These are phyloP conservation scores for Starmerella gropengiesseri DNA, from an alignment of 805 yeast genomes.

Conservation along the genomic window DNA sequence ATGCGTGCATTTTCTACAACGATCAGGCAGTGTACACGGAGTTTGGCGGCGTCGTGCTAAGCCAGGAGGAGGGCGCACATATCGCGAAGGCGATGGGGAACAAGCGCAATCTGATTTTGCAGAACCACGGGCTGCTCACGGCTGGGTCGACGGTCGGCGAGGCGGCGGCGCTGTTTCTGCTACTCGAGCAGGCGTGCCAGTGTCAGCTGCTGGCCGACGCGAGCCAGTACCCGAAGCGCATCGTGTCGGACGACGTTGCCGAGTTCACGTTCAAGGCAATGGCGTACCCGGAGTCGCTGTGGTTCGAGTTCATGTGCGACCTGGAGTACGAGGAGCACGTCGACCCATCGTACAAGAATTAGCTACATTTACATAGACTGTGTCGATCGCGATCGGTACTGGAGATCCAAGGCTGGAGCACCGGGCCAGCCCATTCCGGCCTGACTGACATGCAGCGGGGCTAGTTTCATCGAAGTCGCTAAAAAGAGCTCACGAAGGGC, in stretches of 20 bases:
- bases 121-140: constrained; percentile 63
- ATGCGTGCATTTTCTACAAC: constrained; percentile 55
- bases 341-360: constrained; percentile 14
- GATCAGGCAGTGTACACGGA: constrained; percentile 52
- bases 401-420: too few relatives aligned
- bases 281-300: constrained; percentile 57
- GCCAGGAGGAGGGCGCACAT: constrained; percentile 48
- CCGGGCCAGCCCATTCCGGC: too few relatives aligned
- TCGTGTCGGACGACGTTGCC: constrained; percentile 53
- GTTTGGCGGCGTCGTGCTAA: constrained; percentile 73
- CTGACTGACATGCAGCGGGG: too few relatives aligned
- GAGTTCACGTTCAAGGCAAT: constrained; percentile 50
- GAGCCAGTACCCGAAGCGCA: constrained; percentile 35
- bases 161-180: constrained; percentile 54
- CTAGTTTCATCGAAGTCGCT: too few relatives aligned
- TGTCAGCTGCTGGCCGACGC: constrained; percentile 55
- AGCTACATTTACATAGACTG: constrained; percentile 24
- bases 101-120: constrained; percentile 46
- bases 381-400: too few relatives aligned
- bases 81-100: constrained; percentile 52
- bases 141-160: constrained; percentile 62
- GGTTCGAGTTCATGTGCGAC: constrained; percentile 43
- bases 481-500: too few relatives aligned
- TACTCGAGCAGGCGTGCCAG: constrained; percentile 55
- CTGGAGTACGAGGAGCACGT: constrained; percentile 15